Evolutionary conservation across 129 eudicot genomes (phyloP), one percentile per base, ranked within the genome.

Genomic region (Arctium lappa): DNA sequence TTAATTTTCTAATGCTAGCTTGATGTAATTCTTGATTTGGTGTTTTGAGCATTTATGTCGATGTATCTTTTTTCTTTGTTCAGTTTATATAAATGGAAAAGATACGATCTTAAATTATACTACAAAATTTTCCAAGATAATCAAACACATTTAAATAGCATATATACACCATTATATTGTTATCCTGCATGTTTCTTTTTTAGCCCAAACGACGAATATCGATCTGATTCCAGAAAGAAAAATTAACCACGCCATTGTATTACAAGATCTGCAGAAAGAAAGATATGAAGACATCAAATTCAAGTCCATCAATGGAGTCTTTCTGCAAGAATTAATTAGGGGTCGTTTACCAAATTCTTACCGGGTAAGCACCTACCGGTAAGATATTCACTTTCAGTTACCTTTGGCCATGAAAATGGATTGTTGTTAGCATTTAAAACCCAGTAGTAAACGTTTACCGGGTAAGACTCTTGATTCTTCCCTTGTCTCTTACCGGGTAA

Each of bases 251-350:
- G 46, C 76, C 69, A 69, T 5, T 32, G 18, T 1, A 30, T 30
- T n/a, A 71, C 76, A 71, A 33, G 83, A 80, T 80, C 72, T 72
- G 77, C 83, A 2, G 46, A 69, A 32, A 66, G 82, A 72, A 70
- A 80, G 16, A 10, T 18, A 68, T n/a, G 60, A 65, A 38, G 37
- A 15, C 15, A 38, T 78, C 83, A 30, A 44, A 46, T 18, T 71
- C 8, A 42, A 44, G 69, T 22, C 69, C 62, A 5, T 53, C 40
- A 69, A 42, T 38, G 27, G 73, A 77, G 32, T 50, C 63, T 50
- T 50, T 13, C 13, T 50, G 22, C 37, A 34, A 34, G 7, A 16
- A 72, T 22, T 22, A 22, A 22, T 22, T 22, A 22, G 27, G 27
- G 27, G 27, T 0, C 27, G 27, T 22, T 22, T 22, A 22, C 27